Base-by-base conservation (phyloP, 2,329 filamentous ascomycete species). In the Alternaria hordeiaustralica region DNA sequence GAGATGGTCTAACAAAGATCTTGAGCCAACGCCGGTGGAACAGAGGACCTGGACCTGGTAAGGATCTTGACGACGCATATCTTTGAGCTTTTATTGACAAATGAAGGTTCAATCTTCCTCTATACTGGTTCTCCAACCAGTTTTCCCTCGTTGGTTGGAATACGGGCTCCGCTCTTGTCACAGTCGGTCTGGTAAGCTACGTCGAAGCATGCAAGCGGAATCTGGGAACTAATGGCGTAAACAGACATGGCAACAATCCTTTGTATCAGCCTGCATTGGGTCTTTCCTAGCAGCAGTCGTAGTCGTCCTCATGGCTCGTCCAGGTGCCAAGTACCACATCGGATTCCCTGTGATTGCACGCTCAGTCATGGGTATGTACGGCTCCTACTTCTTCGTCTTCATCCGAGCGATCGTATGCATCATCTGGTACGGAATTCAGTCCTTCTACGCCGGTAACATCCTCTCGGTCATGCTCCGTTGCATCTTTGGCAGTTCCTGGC, bases 341-440 rank as follows among this genome's bases (percentile, higher is more conserved):
- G 71, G 71, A 50, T 72, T 61, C 56, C 72, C 56, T 21, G 66
- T 64, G 7, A 67, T 61, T 30, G 61, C 64, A 18, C 70, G 70
- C 18, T 69, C 70, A 1, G 66, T 71, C 11, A 73, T 74, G 69
- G 71, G 72, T 15, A 76, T 82, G 58, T 78, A 76, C 28, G 81
- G 80, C 15, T 77, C 78, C 2, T 77, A 78, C 58, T 79, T 80
- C 26, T 82, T 83, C 66, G 73, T 83, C 43, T 77, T 80, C 64
- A 78, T 79, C 25, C 65, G 77, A 43, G 75, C 75, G 7, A 66
- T 78, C 0, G 79, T 82, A 2, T 78, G 76, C 12, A 72, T 80
- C 33, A 79, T 82, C 58, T 82, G 80, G 71, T 80, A 79, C 57
- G 79, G 79, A 6, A 73, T 74, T 20, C 71, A 72, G 54, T 64